Base-by-base conservation (phyloP, 257 asterid genomes). In the Verbascum thapsus region DNA sequence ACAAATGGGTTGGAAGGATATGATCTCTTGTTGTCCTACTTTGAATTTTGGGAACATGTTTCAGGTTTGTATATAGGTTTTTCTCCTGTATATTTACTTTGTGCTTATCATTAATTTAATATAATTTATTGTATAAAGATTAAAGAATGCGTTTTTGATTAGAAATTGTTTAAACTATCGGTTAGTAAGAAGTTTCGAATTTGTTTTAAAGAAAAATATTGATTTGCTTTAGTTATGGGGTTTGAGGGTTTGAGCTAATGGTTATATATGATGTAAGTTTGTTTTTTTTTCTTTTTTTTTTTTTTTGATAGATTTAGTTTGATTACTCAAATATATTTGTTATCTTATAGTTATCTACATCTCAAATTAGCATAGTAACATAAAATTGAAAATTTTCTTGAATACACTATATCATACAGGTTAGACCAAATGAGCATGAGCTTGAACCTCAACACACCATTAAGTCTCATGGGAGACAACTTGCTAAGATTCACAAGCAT, bases 401-500 rank as follows among this genome's bases (percentile, higher is more conserved):
- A n/a, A n/a, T n/a, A n/a, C n/a, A n/a, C n/a, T n/a, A n/a, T n/a
- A 35, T 35, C 30, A 20, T 76, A 43, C 81, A 89, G 97, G 72
- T 61, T 5, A 62, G 74, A 37, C 55, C 51, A 34, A 55, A 61
- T 53, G 78, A 20, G 30, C 56, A 54, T 51, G 80, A 68, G 68
- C 84, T 76, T 15, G 90, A 81, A 66, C 73, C 81, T 44, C 76
- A 45, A 35, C 85, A 81, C 55, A 83, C 89, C 19, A 75, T 90
- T 22, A 78, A 68, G 79, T 81, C 97, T 51, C 97, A 87, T 54
- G 97, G 97, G 12, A 56, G 83, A 13, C 70, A 69, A 30, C 74
- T 90, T 68, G 82, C 86, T 7, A 70, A 68, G 73, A 70, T 47
- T 63, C 96, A 90, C 83, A 77, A 59, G 76, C 88, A 81, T 32